Evolutionary conservation across 1,284 basidiomycete genomes (phyloP).

Genomic region (Ceratobasidium sp.): DNA sequence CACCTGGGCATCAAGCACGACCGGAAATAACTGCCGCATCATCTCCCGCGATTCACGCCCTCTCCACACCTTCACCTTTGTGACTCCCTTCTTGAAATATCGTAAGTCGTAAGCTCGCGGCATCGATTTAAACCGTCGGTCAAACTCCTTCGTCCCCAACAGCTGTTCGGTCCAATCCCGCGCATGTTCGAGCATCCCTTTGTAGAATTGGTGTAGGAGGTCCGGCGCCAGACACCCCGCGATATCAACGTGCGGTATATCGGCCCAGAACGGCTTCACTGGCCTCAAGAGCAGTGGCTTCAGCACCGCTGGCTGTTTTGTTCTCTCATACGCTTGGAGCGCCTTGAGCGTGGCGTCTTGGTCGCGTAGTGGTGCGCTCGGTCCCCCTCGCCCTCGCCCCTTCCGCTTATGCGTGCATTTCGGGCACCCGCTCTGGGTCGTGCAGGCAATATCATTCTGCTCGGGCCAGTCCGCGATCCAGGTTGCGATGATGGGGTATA

Average conservation of each 20-base stretch:
- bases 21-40: constrained; percentile 13
- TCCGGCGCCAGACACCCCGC: neutral
- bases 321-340: neutral
- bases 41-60: constrained; percentile 19
- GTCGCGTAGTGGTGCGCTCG: neutral
- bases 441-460: constrained; percentile 18
- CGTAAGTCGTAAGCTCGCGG: neutral
- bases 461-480: constrained; percentile 26
- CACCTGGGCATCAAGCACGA: constrained; percentile 3
- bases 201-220: neutral
- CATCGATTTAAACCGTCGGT: too few species aligned
- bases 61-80: constrained; percentile 23
- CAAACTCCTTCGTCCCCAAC: too few species aligned
- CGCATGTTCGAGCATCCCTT: constrained; percentile 49
- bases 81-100: neutral
- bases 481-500: constrained; percentile 32
- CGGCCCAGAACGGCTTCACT: neutral
- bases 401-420: neutral
- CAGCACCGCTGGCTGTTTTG: neutral
- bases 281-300: neutral
- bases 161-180: neutral
- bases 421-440: constrained; percentile 1
- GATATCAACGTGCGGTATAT: constrained; percentile 2
- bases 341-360: too few species aligned
- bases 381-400: neutral